Base-by-base conservation (phyloP, 768 basidiomycete species). In the Mycena rosella region DNA sequence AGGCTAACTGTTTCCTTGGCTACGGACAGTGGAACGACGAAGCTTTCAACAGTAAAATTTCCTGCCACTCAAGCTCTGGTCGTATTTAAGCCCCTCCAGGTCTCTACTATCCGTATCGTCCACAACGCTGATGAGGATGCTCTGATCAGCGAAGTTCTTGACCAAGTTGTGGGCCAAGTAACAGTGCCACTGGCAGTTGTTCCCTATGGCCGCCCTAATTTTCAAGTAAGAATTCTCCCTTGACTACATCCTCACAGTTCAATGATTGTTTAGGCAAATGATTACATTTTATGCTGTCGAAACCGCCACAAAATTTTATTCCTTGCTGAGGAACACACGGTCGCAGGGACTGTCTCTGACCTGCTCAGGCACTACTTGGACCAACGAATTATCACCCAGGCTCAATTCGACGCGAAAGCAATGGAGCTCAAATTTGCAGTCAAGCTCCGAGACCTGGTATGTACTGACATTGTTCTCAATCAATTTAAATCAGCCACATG, bases 251-350 rank as follows among this genome's bases (percentile, higher is more conserved):
- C 27, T 5, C 34, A 20, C 20, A n/a, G 13, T 24, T 10, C 36
- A 27, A 11, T 6, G 29, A 8, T 9, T 11, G 10, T 26, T 9
- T 8, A 66, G 65, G 17, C 15, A 5, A 14, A 66, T 60, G 51
- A 38, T 62, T 9, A 30, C 53, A 0, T 67, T 67, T 40, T 62
- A 57, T 20, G 60, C 66, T 14, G 53, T 42, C 22, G 54, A 61
- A n/a, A n/a, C n/a, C n/a, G n/a, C n/a, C n/a, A n/a, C n/a, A n/a
- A 36, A 38, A 48, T 48, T 40, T 15, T 53, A 14, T 27, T 11
- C 1, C 26, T 32, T 61, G 22, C 1, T 4, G 5, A 30, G 2
- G 34, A 11, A 17, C 14, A 17, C 9, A 18, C 44, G 14, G 48
- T 5, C 11, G 10, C 24, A 2, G 66, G 66, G 18, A 67, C 66